phyloP scores from a whole-genome alignment of 1,139 yeast species.

The Candida tetrigidarum region DNA sequence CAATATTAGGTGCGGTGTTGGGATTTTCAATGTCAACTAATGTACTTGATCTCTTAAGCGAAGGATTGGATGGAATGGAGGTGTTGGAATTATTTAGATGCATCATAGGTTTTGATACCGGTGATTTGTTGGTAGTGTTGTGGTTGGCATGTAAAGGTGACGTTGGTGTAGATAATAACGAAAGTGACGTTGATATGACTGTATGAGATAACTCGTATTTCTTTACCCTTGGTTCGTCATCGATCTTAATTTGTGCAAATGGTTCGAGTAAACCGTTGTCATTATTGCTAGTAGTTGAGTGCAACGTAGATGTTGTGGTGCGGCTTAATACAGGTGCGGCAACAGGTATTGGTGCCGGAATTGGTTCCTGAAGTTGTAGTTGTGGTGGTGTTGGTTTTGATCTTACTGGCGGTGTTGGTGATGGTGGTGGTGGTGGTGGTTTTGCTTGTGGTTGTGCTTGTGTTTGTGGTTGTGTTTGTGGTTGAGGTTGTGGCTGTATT shows the following conservation, averaged over 20 bases:
- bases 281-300: not conserved
- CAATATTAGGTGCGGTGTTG: constrained; percentile 40
- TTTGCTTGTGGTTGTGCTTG: constrained; percentile 2
- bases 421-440: too few species aligned
- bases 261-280: not conserved
- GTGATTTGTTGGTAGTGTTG: constrained; percentile 29
- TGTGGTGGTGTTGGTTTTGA: too few species aligned
- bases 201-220: constrained; percentile 27
- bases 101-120: constrained; percentile 15
- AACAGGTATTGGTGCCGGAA: constrained; percentile 1
- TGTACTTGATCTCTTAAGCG: constrained; percentile 29
- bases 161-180: constrained; percentile 17
- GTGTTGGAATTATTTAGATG: constrained; percentile 14
- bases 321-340: not conserved
- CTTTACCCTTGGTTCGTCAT: constrained; percentile 11
- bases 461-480: constrained; percentile 1
- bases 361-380: too few species aligned
- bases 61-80: constrained; percentile 16
- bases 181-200: constrained; percentile 24
- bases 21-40: constrained; percentile 31
- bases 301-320: constrained; percentile 1
- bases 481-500: not conserved
- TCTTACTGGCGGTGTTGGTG: too few species aligned
- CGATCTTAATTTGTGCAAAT: not conserved
- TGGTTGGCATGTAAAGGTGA: constrained; percentile 35